Evolutionary conservation across 371 early-diverging fungal genomes (phyloP), one percentile per base, ranked within the genome.

Genomic region (Sporodiniella umbellata): DNA sequence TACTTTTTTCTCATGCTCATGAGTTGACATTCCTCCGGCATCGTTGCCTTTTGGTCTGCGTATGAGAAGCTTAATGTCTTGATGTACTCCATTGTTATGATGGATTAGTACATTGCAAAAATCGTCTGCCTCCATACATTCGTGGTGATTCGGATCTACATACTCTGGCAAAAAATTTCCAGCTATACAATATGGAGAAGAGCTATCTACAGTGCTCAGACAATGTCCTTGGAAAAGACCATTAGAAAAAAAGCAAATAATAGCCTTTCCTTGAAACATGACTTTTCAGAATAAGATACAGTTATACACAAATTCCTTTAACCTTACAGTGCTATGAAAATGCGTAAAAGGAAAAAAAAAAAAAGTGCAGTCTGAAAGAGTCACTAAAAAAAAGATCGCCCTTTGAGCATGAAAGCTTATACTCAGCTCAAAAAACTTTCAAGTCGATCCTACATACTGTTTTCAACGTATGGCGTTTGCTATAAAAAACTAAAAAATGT

Each of bases 91-190:
- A 1, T 42, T n/a, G 33, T 60, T 42, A 4, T 33, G 18, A 18
- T 47, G 46, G 21, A 60, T 46, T 6, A 55, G 10, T 6, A 60
- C 33, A 5, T 33, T 40, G 17, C 54, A 62, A 48, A 57, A 56
- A 12, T 56, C 53, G 38, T 53, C 47, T 10, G 51, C 51, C 8
- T 57, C 57, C 62, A 57, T 57, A 25, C 62, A 62, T 22, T 57
- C 62, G 48, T 62, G 49, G 14, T 57, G 57, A 10, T 50, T 6
- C 1, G 57, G 58, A 47, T 62, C 62, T 1, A 14, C 30, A 19
- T 54, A 42, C 45, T 62, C 43, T 2, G 40, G 12, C 23, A 40
- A 43, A n/a, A 23, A 17, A 24, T 42, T 44, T 1, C 62, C 62
- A 28, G 45, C 54, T 12, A 62, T 26, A 28, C 51, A 45, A 18